Evolutionary conservation across 2,329 filamentous ascomycete species (phyloP), one percentile per base, ranked within the genome.

Genomic region (Ophiostoma novo-ulmi): DNA sequence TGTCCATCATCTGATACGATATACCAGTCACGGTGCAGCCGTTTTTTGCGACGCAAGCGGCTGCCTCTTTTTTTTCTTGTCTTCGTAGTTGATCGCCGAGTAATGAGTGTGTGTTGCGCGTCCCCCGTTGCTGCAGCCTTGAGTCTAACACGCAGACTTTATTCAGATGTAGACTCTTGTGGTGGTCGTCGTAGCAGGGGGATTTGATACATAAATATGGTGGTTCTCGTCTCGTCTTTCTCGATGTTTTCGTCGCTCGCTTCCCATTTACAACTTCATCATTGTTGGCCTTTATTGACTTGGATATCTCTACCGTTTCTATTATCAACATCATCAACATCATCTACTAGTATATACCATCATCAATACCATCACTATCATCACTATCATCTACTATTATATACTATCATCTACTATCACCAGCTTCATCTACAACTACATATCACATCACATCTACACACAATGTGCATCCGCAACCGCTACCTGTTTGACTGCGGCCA

Each of bases 401-500:
- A 2, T 44, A 44, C 10, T 17, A 44, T 44, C 39, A 44, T 44
- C 39, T 44, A 44, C 39, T 44, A 44, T 44, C 39, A 44, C 39
- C 39, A 44, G 11, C 39, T 44, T 17, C 14, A 44, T 17, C 6
- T 3, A 3, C 39, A 44, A 11, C 55, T 35, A 3, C 10, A 26
- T 26, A 6, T 48, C 44, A 20, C 5, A 7, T 14, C 44, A 14
- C 44, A 48, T 48, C 52, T 58, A 58, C 52, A 48, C 44, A 55
- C 58, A n/a, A 69, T 71, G 67, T 71, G 70, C 63, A 8, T 20
- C 36, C 67, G 58, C n/a, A 2, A 36, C 17, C 3, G n/a, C 67
- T 41, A 26, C 67, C 1, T 14, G 8, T 65, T 67, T 52, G 39
- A 5, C 13, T 71, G 70, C 71, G 65, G 68, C 65, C 71, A 71